Evolutionary conservation across 78 protist species (phyloP).

Genomic region (Dictyostelium intermedium): DNA sequence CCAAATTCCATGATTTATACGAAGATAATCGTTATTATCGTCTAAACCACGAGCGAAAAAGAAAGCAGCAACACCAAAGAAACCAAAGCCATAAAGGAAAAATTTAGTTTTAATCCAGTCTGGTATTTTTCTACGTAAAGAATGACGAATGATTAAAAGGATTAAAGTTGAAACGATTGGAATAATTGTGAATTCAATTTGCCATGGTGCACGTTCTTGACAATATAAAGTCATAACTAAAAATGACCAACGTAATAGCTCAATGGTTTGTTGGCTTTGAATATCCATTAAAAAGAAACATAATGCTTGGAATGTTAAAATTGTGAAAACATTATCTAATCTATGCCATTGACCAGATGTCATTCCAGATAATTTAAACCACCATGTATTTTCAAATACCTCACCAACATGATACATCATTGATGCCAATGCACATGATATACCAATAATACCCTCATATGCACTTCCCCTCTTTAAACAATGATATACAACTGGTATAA

Average conservation of each 20-base stretch:
- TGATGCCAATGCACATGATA: slow-evolving; percentile 50
- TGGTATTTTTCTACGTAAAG: slow-evolving; percentile 17
- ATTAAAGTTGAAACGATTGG: slow-evolving; percentile 38
- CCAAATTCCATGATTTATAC: slow-evolving; percentile 80
- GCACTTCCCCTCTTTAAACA: slow-evolving; percentile 66
- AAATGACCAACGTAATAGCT: slow-evolving; percentile 57
- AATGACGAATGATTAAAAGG: not conserved
- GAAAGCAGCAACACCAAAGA: slow-evolving; percentile 27
- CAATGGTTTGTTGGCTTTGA: slow-evolving; percentile 33
- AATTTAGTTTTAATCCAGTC: slow-evolving; percentile 40
- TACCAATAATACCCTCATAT: slow-evolving; percentile 63
- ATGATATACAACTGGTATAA: slow-evolving; percentile 48
- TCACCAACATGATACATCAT: slow-evolving; percentile 80
- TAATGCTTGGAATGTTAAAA: slow-evolving; percentile 62
- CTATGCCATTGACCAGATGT: slow-evolving; percentile 76
- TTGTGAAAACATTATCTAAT: slow-evolving; percentile 70
- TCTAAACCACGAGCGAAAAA: slow-evolving; percentile 79
- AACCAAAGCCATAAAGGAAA: slow-evolving; percentile 44
- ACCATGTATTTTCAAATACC: slow-evolving; percentile 48
- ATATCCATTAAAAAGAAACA: slow-evolving; percentile 48
- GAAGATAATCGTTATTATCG: slow-evolving; percentile 68
- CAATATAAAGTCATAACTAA: slow-evolving; percentile 61
- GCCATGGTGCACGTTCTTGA: slow-evolving; percentile 74
- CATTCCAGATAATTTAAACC: slow-evolving; percentile 65
- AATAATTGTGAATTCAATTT: slow-evolving; percentile 22